These are phyloP conservation scores for Termitomyces sp. DNA, from an alignment of 768 basidiomycete genomes.

Conservation along the genomic window DNA sequence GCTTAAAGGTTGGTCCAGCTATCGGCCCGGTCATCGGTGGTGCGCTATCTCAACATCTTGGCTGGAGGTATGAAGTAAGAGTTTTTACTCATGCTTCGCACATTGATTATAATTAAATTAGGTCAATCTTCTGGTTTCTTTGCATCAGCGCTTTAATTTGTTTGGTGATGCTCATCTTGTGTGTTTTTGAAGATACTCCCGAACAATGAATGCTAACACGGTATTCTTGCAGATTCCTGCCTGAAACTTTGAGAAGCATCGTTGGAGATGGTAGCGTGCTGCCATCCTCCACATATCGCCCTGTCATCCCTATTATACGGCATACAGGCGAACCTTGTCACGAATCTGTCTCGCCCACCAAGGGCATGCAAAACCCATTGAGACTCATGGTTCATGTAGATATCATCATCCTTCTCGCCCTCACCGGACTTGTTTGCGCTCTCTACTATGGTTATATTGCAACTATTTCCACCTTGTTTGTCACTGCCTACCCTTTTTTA, in stretches of 20 bases:
- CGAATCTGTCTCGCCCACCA: conserved; percentile 25
- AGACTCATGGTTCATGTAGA: conserved; percentile 50
- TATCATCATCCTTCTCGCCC: conserved; percentile 45
- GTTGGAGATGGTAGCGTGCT: conserved; percentile 48
- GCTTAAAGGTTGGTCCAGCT: conserved; percentile 49
- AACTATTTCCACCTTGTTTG: conserved; percentile 57
- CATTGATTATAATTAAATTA: conserved; percentile 16
- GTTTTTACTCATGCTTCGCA: not conserved
- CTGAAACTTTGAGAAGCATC: conserved; percentile 49
- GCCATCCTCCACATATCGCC: conserved; percentile 44
- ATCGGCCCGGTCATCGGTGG: conserved; percentile 61
- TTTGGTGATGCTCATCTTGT: conserved; percentile 45
- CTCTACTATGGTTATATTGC: conserved; percentile 60
- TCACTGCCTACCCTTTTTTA: conserved; percentile 50
- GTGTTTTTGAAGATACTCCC: conserved; percentile 24
- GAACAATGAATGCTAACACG: conserved; percentile 21
- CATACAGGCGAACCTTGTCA: conserved; percentile 21
- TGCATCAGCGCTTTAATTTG: conserved; percentile 42
- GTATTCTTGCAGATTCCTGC: conserved; percentile 31
- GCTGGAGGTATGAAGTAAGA: conserved; percentile 47
- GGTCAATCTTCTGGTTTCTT: conserved; percentile 62
- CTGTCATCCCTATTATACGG: conserved; percentile 43
- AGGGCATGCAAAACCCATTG: conserved; percentile 49
- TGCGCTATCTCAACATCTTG: conserved; percentile 46
- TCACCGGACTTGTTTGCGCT: conserved; percentile 47